phyloP scores from a whole-genome alignment of 495 filamentous ascomycete species.

The Penicillium paradoxum region DNA sequence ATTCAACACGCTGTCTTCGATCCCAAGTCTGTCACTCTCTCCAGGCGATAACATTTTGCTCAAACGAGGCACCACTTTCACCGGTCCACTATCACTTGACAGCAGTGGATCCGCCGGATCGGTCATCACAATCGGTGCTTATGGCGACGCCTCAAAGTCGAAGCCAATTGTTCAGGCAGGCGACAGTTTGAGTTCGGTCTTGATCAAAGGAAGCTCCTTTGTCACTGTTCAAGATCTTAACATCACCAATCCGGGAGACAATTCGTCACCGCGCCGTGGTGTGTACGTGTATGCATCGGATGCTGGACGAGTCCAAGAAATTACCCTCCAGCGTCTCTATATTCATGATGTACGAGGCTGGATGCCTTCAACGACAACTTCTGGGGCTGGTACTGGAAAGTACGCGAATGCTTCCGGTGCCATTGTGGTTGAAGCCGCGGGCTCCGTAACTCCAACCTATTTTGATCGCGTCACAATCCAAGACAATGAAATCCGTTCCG shows the following conservation, averaged over 20 bases:
- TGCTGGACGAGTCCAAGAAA: not conserved
- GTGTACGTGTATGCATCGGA: not conserved
- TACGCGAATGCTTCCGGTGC: not conserved
- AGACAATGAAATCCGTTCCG: not conserved
- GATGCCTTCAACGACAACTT: not conserved
- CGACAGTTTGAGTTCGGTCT: not conserved
- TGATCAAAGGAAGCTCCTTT: not conserved
- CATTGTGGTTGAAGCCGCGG: not conserved
- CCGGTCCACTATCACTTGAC: not conserved
- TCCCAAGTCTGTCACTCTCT: not conserved
- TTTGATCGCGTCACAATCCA: not conserved
- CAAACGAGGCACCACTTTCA: not conserved
- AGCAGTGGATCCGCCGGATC: not conserved
- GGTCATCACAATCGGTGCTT: not conserved
- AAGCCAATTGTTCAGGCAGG: not conserved
- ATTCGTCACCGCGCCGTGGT: not conserved
- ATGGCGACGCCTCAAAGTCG: not conserved
- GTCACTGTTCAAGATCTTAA: not conserved
- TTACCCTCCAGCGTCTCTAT: not conserved
- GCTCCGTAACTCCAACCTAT: not conserved
- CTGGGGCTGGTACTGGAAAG: not conserved
- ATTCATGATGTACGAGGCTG: not conserved
- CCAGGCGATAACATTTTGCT: not conserved
- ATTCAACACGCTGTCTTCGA: not conserved
- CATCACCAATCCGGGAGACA: conserved; percentile 1